Evolutionary conservation across 2,329 filamentous ascomycete genomes (phyloP).

Genomic region (Claviceps sp.): DNA sequence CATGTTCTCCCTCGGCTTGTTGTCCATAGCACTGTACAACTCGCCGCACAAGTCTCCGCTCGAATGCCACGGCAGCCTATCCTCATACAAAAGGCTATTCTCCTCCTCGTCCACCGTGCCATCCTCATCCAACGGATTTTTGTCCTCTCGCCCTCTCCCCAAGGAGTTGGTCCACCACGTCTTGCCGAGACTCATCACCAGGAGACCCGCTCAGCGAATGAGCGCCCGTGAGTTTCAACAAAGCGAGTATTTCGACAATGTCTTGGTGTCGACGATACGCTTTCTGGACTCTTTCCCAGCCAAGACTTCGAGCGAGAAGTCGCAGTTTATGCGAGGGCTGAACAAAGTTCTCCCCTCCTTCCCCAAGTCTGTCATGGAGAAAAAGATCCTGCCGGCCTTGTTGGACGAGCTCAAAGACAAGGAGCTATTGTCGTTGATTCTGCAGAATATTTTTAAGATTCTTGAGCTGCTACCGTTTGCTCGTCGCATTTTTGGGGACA

Average conservation of each 20-base stretch:
- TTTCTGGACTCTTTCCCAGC: slow-evolving; percentile 85
- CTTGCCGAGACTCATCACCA: slow-evolving; percentile 72
- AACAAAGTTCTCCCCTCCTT: slow-evolving; percentile 83
- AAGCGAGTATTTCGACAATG: slow-evolving; percentile 93
- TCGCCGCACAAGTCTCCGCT: slow-evolving; percentile 83
- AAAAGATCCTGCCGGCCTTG: slow-evolving; percentile 79
- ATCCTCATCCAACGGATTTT: slow-evolving; percentile 68
- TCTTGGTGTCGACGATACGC: slow-evolving; percentile 88
- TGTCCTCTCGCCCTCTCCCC: slow-evolving; percentile 67
- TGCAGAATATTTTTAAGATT: slow-evolving; percentile 89
- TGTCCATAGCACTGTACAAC: slow-evolving; percentile 86
- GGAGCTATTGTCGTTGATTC: slow-evolving; percentile 69
- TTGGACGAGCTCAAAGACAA: slow-evolving; percentile 90
- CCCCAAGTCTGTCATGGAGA: slow-evolving; percentile 84
- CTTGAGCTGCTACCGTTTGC: slow-evolving; percentile 65
- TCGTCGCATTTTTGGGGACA: slow-evolving; percentile 68
- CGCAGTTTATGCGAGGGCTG: slow-evolving; percentile 79
- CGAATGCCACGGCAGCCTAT: slow-evolving; percentile 66
- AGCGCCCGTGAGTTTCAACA: slow-evolving; percentile 86
- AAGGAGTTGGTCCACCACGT: slow-evolving; percentile 64
- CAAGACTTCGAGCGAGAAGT: slow-evolving; percentile 84
- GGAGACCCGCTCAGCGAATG: slow-evolving; percentile 75
- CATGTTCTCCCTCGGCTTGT: slow-evolving; percentile 82
- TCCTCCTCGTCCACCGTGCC: slow-evolving; percentile 67
- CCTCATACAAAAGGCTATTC: slow-evolving; percentile 76